phyloP scores from a whole-genome alignment of 1,139 yeast genomes.

The Magnusiomyces fungicola region DNA sequence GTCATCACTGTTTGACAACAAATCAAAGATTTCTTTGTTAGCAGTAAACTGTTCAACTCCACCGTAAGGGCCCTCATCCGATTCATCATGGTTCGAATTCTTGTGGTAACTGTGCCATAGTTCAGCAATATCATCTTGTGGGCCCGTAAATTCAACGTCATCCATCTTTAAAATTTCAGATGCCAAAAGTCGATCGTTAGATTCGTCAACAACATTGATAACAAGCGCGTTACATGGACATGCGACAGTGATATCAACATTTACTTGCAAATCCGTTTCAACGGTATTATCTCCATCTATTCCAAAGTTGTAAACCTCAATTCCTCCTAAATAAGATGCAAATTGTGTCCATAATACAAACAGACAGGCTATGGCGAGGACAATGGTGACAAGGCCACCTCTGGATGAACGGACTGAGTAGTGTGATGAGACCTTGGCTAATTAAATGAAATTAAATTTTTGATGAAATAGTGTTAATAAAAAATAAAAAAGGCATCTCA shows the following conservation, averaged over 20 bases:
- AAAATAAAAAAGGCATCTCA: too few species aligned
- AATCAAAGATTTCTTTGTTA: not conserved
- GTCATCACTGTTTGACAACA: not conserved
- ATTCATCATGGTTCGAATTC: not conserved
- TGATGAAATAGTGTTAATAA: too few species aligned
- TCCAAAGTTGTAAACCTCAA: slow-evolving; percentile 65
- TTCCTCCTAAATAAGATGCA: slow-evolving; percentile 81
- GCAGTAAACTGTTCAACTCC: not conserved
- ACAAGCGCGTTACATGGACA: slow-evolving; percentile 77
- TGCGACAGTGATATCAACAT: slow-evolving; percentile 71
- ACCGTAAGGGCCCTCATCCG: not conserved
- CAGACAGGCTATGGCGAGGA: slow-evolving; percentile 53
- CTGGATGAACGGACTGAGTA: slow-evolving; percentile 67
- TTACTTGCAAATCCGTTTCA: slow-evolving; percentile 55
- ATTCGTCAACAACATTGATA: slow-evolving; percentile 69
- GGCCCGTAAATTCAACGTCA: not conserved
- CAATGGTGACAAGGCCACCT: slow-evolving; percentile 69
- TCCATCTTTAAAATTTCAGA: slow-evolving; percentile 54
- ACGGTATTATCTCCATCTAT: slow-evolving; percentile 46
- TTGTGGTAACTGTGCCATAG: not conserved
- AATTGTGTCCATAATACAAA: slow-evolving; percentile 79
- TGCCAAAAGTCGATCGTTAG: slow-evolving; percentile 73
- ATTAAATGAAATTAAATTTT: too few species aligned
- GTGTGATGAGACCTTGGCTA: slow-evolving; percentile 71
- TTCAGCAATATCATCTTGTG: not conserved